Percentiles rank a stretch among this genome's conserved stretches.
Evolutionary conservation across 139 green algal genomes (phyloP).

Genomic region (Coelastrella sp.): DNA sequence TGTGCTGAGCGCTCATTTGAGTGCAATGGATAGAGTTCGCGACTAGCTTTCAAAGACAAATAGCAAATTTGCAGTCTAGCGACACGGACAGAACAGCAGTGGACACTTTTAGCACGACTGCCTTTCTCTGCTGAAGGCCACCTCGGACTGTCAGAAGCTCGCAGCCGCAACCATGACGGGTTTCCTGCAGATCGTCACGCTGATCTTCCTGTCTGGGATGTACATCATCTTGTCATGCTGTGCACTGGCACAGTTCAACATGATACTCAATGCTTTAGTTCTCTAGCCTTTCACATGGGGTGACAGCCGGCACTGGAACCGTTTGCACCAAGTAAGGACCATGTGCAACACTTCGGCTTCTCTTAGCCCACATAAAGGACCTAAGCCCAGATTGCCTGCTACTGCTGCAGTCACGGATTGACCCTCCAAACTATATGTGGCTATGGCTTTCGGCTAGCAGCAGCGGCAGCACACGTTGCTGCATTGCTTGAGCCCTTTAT

Average conservation of each 20-base stretch:
- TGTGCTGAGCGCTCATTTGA: too few species aligned
- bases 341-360: background rate
- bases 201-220: slow-evolving; percentile 6
- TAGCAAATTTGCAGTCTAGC: too few species aligned
- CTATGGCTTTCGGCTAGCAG: too few species aligned
- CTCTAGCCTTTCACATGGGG: background rate
- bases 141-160: background rate
- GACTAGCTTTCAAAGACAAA: too few species aligned
- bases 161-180: background rate
- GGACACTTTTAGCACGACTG: background rate
- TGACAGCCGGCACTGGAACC: slow-evolving; percentile 31
- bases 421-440: too few species aligned
- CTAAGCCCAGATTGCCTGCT: too few species aligned
- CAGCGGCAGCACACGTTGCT: background rate
- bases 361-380: background rate
- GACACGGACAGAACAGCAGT: too few species aligned
- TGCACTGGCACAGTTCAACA: slow-evolving; percentile 27
- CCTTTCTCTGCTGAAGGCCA: background rate
- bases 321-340: slow-evolving; percentile 34
- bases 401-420: too few species aligned
- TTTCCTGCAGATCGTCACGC: background rate
- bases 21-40: too few species aligned
- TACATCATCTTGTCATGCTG: slow-evolving; percentile 30
- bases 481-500: background rate
- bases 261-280: slow-evolving; percentile 36